A percentile compares a stretch with the other conserved stretches of the same genome.
Conservation (phyloP, 108 stramenopile genomes). For the Cyclostephanos tholiformis region DNA sequence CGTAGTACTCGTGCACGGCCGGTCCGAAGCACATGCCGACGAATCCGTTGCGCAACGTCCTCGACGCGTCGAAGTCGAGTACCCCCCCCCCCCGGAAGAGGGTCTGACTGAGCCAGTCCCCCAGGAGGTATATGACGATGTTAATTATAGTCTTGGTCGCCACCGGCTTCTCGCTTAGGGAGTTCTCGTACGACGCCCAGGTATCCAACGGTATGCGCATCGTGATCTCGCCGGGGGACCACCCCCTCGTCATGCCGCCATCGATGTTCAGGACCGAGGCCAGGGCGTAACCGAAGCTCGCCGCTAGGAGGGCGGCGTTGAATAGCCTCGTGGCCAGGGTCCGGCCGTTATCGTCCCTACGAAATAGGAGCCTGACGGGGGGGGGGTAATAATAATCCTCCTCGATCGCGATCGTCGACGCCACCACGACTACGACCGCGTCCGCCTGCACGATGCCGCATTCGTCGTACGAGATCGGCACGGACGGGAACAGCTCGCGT, state of each 20-base stretch:
- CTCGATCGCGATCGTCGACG: not conserved
- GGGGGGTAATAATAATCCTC: conserved; percentile 33
- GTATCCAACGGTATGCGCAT: conserved; percentile 90
- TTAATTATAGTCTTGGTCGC: conserved; percentile 94
- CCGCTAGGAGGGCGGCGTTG: conserved; percentile 68
- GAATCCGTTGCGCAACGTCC: conserved; percentile 89
- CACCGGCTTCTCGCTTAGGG: conserved; percentile 82
- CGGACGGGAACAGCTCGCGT: conserved; percentile 10
- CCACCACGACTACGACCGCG: not conserved
- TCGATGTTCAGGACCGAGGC: conserved; percentile 83
- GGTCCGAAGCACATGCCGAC: conserved; percentile 95
- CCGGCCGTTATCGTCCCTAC: conserved; percentile 44
- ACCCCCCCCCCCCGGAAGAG: conserved; percentile 79
- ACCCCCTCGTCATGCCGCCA: conserved; percentile 84
- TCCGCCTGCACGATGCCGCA: conserved; percentile 35
- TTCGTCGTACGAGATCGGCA: conserved; percentile 41
- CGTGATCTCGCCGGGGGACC: conserved; percentile 77
- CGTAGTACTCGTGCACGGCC: conserved; percentile 93
- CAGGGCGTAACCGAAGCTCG: conserved; percentile 72
- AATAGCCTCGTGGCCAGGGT: conserved; percentile 63
- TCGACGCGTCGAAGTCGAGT: conserved; percentile 83
- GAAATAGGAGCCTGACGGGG: conserved; percentile 35
- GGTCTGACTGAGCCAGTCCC: conserved; percentile 94
- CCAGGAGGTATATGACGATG: conserved; percentile 91
- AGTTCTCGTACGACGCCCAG: conserved; percentile 86